Evolutionary conservation across 257 asterid genomes (phyloP), one percentile per base, ranked within the genome.

Genomic region (Jasminum sambac): DNA sequence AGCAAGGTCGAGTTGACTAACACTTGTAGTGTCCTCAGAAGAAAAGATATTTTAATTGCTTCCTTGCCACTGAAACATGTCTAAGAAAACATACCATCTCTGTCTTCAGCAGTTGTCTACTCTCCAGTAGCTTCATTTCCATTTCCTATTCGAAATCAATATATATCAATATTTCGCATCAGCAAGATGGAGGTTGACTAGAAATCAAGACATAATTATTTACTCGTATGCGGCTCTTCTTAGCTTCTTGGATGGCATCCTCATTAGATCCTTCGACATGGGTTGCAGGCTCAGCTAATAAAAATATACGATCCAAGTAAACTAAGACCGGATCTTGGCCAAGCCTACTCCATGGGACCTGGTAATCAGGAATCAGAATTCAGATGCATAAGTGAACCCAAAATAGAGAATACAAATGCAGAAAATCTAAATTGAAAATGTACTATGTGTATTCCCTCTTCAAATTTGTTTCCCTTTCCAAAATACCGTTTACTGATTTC

Each of bases 271-370:
- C 97, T 83, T 94, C 96, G 65, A 94, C 96, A 79, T 82, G 86
- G 59, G 99, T 94, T 73, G 96, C 95, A 77, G 99, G 99, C 85
- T 94, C 99, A 64, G 99, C 99, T 70, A 94, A 81, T 79, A 94
- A 82, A 72, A 82, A 94, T 37, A 94, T 94, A 74, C 89, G 90
- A 84, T 94, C 99, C 82, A 94, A 80, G 82, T 81, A 86, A 79
- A 94, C 99, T 65, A 91, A 38, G 80, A 94, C 99, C 36, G 99
- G 98, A 73, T 91, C 99, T 69, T 94, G 98, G 73, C 99, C 99
- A 79, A 94, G 97, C 91, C 95, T 94, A 85, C 99, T 94, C 99
- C 99, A 94, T n/a, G 99, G 99, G 72, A 94, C 99, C 99, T 94
- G 84, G 72, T 67, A 67, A 77, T 55, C 52, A 37, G 63, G 37